phyloP scores from a whole-genome alignment of 768 basidiomycete species.

The Scleroderma bovista region DNA sequence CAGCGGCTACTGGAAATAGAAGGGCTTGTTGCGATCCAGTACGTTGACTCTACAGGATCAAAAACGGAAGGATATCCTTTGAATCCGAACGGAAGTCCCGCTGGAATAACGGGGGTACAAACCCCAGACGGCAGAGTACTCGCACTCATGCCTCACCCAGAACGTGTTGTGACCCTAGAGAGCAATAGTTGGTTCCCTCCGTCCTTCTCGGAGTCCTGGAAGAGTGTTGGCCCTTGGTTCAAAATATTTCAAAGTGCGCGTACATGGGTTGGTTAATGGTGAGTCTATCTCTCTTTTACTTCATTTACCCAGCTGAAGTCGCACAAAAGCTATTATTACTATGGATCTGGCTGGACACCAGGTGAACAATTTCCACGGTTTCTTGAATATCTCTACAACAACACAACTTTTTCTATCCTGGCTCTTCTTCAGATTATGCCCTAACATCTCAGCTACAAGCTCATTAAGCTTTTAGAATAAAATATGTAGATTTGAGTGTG shows the following conservation, averaged over 20 bases:
- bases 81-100: slow-evolving; percentile 83
- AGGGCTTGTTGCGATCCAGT: slow-evolving; percentile 73
- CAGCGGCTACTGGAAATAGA: slow-evolving; percentile 25
- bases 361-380: no score
- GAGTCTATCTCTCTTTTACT: slow-evolving; percentile 3
- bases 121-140: slow-evolving; percentile 86
- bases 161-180: slow-evolving; percentile 73
- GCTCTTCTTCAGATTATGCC: no score
- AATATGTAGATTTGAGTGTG: no score
- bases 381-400: no score
- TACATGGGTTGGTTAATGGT: slow-evolving; percentile 43
- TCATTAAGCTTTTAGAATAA: no score
- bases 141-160: slow-evolving; percentile 97
- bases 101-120: slow-evolving; percentile 84
- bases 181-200: slow-evolving; percentile 91
- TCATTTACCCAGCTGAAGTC: no score
- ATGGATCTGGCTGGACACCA: no score
- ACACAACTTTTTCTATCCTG: no score
- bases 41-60: slow-evolving; percentile 62
- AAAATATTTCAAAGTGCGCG: slow-evolving; percentile 89
- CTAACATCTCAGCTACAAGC: no score
- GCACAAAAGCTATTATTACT: no score
- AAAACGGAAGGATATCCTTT: slow-evolving; percentile 73
- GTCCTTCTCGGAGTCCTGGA: slow-evolving; percentile 52
- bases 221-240: slow-evolving; percentile 89